Percentiles rank a stretch among this genome's conserved stretches.
Conservation (phyloP, 352 stramenopile species). For the Phytophthora quininea region DNA sequence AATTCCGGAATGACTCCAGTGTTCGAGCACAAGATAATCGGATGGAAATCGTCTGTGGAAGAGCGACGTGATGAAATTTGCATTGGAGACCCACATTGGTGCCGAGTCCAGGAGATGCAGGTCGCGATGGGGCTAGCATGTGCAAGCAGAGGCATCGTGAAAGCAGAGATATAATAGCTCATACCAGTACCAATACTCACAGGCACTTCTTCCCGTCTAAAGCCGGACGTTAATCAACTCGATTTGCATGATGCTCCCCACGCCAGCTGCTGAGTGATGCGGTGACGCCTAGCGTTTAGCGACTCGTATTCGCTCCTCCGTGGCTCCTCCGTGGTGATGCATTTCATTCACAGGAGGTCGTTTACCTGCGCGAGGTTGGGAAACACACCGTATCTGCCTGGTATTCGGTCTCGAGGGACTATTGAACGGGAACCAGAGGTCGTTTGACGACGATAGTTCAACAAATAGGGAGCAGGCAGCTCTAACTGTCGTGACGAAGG, state of each 20-base stretch:
- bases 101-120: background rate
- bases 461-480: too few relatives aligned
- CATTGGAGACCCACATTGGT: background rate
- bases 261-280: background rate
- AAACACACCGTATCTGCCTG: background rate
- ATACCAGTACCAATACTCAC: background rate
- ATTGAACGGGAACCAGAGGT: too few relatives aligned
- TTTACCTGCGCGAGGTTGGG: background rate
- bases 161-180: background rate
- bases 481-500: too few relatives aligned
- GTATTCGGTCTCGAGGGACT: background rate
- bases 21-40: background rate
- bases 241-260: constrained; percentile 1
- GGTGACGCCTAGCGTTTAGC: background rate
- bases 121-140: background rate
- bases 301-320: constrained; percentile 1
- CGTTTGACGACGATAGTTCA: too few relatives aligned
- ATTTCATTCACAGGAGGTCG: background rate
- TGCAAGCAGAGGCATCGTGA: background rate
- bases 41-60: background rate
- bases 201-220: background rate
- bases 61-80: background rate
- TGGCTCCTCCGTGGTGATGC: background rate
- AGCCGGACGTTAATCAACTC: background rate
- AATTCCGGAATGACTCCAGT: constrained; percentile 28